A percentile compares a stretch with the other conserved stretches of the same genome.
Evolutionary conservation across 176 grass and related monocot species (phyloP).

Genomic region (Chrysopogon serrulatus): DNA sequence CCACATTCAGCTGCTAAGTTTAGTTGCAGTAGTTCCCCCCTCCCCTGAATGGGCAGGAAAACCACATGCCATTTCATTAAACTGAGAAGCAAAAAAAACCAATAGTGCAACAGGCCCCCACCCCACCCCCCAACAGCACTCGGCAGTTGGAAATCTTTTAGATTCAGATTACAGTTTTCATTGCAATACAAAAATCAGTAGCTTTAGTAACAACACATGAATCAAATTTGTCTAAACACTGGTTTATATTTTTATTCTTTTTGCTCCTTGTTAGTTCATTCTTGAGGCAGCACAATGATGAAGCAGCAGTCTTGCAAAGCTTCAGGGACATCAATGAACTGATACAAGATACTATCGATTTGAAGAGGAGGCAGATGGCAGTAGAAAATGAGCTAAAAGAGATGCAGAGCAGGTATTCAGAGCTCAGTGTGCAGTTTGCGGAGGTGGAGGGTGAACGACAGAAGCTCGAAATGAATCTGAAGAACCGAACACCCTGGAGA

Average conservation of each 20-base stretch:
- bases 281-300: constrained; percentile 85
- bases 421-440: constrained; percentile 90
- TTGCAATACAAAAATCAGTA: neutral
- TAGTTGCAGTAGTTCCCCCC: too few relatives aligned
- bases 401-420: constrained; percentile 87
- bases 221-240: neutral
- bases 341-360: constrained; percentile 85
- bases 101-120: too few relatives aligned
- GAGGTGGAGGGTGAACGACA: constrained; percentile 91
- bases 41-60: too few relatives aligned
- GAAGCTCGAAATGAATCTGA: constrained; percentile 77
- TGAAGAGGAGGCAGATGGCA: constrained; percentile 63
- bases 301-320: constrained; percentile 80
- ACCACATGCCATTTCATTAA: too few relatives aligned
- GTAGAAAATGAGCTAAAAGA: constrained; percentile 75
- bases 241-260: neutral
- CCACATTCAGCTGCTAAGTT: neutral
- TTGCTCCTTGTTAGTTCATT: constrained; percentile 59
- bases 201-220: neutral
- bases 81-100: neutral
- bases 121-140: too few relatives aligned
- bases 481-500: constrained; percentile 42
- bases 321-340: constrained; percentile 98
- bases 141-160: neutral
- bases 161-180: neutral